Evolutionary conservation across 345 rosid species (phyloP).

Genomic region (Orychophragmus violaceus): DNA sequence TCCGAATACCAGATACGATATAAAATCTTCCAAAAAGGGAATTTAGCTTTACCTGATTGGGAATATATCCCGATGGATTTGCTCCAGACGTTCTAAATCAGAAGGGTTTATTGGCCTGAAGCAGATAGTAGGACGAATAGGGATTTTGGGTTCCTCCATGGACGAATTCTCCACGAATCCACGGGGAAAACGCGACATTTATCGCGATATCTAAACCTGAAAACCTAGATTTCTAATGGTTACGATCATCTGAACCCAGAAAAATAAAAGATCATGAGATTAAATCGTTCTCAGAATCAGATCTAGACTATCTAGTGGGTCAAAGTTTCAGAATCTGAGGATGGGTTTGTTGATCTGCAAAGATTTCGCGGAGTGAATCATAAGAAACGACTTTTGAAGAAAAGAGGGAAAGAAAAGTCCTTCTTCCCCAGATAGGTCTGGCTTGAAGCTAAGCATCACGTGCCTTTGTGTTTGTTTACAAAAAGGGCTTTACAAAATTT

Average conservation of each 20-base stretch:
- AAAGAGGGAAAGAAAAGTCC: slow-evolving; percentile 3
- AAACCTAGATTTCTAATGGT: not conserved
- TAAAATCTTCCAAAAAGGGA: not conserved
- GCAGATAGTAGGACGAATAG: slow-evolving; percentile 54
- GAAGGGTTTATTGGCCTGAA: slow-evolving; percentile 66
- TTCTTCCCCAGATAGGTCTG: not conserved
- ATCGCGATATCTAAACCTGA: not conserved
- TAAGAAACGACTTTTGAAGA: slow-evolving; percentile 10
- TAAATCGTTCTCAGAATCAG: slow-evolving; percentile 5
- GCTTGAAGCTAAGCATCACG: slow-evolving; percentile 24
- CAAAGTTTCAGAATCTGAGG: not conserved
- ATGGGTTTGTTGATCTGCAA: slow-evolving; percentile 18
- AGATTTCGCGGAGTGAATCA: slow-evolving; percentile 8
- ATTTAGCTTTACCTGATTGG: slow-evolving; percentile 58
- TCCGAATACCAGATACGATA: not conserved
- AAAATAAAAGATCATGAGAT: not conserved
- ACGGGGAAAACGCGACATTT: slow-evolving; percentile 34
- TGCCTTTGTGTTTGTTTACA: not conserved
- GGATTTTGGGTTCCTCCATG: slow-evolving; percentile 44
- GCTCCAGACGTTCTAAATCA: slow-evolving; percentile 69
- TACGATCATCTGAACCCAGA: not conserved
- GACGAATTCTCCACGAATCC: slow-evolving; percentile 39
- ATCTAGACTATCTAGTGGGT: slow-evolving; percentile 19
- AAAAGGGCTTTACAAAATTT: too few species aligned
- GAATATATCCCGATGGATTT: slow-evolving; percentile 65